Conservation (phyloP, 2,329 filamentous ascomycete genomes). For the Furcasterigmium furcatum region DNA sequence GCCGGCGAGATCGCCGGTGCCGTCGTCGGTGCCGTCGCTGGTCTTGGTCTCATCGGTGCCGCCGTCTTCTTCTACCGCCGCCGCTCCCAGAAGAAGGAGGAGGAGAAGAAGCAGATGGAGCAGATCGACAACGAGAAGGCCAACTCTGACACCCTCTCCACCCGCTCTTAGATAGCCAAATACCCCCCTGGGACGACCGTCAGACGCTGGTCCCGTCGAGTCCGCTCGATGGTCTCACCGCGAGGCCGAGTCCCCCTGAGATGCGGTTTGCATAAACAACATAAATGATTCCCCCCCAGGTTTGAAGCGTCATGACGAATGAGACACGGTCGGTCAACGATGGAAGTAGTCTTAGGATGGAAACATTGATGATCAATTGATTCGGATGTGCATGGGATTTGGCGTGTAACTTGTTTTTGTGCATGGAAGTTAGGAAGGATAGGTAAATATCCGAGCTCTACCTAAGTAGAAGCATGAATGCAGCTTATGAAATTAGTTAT, state of each 20-base stretch:
- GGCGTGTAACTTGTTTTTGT: no score
- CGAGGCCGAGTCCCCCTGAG: not conserved
- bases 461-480: no score
- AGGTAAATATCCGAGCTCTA: no score
- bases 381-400: not conserved
- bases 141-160: slow-evolving; percentile 10
- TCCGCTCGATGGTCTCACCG: not conserved
- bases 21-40: slow-evolving; percentile 66
- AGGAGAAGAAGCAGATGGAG: slow-evolving; percentile 8
- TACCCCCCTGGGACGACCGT: not conserved
- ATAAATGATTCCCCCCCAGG: not conserved
- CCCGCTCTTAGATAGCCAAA: slow-evolving; percentile 4
- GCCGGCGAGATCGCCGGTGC: slow-evolving; percentile 73
- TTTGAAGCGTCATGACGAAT: not conserved
- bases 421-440: no score
- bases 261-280: not conserved
- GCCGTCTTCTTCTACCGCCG: slow-evolving; percentile 54
- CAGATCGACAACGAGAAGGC: slow-evolving; percentile 16
- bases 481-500: no score
- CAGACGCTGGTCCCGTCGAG: not conserved
- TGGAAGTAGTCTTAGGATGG: slow-evolving; percentile 1
- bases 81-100: slow-evolving; percentile 20
- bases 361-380: not conserved
- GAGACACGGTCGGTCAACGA: not conserved
- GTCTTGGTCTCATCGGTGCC: slow-evolving; percentile 56